Percentiles rank a stretch among this genome's conserved stretches.
phyloP scores from a whole-genome alignment of 805 yeast genomes.

The Saccharomycopsis vini region DNA sequence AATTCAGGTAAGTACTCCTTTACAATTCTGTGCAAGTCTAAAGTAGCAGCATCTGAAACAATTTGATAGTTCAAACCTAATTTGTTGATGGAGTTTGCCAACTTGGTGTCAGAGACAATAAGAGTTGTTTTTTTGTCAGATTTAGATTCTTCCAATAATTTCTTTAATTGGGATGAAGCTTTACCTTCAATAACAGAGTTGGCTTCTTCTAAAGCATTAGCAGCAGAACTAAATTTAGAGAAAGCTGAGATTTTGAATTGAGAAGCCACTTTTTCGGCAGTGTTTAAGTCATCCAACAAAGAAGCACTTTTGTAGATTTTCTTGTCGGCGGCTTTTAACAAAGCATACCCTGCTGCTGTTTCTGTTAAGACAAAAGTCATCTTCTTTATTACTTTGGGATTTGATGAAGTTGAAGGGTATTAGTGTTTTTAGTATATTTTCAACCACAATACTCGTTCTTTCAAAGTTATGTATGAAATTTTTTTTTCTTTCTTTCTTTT shows the following conservation, averaged over 20 bases:
- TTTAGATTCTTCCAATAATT: slow-evolving; percentile 65
- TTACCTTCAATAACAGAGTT: slow-evolving; percentile 88
- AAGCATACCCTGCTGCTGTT: slow-evolving; percentile 98
- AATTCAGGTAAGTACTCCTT: slow-evolving; percentile 90
- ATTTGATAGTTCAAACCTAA: slow-evolving; percentile 80
- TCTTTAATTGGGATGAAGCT: slow-evolving; percentile 77
- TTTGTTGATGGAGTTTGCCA: slow-evolving; percentile 94
- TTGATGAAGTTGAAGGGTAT: neutral
- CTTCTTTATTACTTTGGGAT: neutral
- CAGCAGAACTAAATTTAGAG: slow-evolving; percentile 89
- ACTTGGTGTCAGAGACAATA: slow-evolving; percentile 89
- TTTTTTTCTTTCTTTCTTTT: too few relatives aligned
- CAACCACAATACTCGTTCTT: too few relatives aligned
- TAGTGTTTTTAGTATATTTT: neutral
- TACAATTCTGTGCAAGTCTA: slow-evolving; percentile 91
- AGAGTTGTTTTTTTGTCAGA: slow-evolving; percentile 77
- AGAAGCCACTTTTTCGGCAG: slow-evolving; percentile 76
- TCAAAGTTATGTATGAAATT: too few relatives aligned
- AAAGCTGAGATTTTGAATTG: slow-evolving; percentile 93
- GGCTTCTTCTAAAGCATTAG: slow-evolving; percentile 93
- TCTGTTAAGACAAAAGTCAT: slow-evolving; percentile 92
- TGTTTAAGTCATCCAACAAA: slow-evolving; percentile 65
- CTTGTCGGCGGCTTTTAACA: slow-evolving; percentile 95
- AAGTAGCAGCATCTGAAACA: slow-evolving; percentile 89
- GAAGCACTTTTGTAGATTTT: slow-evolving; percentile 82